Evolutionary conservation across 768 basidiomycete genomes (phyloP), one percentile per base, ranked within the genome.

Genomic region (Tylopilus balloui): DNA sequence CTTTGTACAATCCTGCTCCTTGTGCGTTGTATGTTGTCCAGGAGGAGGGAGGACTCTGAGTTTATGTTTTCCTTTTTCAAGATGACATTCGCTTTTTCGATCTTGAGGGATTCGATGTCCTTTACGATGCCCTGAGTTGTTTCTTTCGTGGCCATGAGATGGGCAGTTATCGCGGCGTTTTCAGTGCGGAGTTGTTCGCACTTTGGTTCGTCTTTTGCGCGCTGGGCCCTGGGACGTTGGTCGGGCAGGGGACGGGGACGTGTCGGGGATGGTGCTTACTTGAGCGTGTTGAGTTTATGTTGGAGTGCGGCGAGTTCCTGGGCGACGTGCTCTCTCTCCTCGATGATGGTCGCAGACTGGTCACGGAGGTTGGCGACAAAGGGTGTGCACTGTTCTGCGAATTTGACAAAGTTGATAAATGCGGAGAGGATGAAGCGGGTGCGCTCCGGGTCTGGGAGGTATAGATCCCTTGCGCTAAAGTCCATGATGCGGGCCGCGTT

Each of bases 331-430:
- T 83, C 80, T n/a, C 87, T 75, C 56, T 90, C 82, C 27, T 79
- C 68, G 42, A 80, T 70, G 23, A 86, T 60, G 12, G 73, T 66
- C 15, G 80, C 68, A 11, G 83, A 84, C 50, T 76, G 73, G 12
- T 82, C 78, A 36, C 81, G 77, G 21, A 92, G 69, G n/a, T 77
- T 74, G 47, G 73, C 72, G 15, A 86, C 73, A 51, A 86, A 83
- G 3, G 75, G 66, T 34, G 78, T 74, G 57, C 81, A 83, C 56
- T 90, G 86, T 56, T 84, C 87, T 13, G 83, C 84, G 66, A 93
- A 95, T 67, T 90, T 91, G 67, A 92, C 80, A 65, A 94, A 91
- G 69, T 96, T 96, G 73, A 94, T 89, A 57, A 95, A 87, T 3
- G 87, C 91, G 29, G 89, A 90, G 54, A 96, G 78, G 34, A 88